Evolutionary conservation across 129 eudicot species (phyloP).

Genomic region (Pseudognaphalium luteoalbum): DNA sequence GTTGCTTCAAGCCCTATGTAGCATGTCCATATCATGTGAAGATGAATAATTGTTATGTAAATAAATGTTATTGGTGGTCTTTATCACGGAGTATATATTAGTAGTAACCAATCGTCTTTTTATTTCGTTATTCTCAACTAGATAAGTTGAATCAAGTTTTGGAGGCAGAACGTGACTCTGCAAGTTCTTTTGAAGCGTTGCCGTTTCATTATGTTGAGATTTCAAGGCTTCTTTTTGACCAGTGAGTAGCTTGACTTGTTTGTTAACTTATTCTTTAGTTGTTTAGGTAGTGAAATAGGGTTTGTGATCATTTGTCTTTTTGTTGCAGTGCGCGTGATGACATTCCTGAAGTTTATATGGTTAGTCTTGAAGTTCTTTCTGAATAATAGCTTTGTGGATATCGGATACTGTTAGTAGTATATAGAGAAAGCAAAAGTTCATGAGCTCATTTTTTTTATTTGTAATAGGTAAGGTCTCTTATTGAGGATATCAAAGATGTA

Average conservation of each 20-base stretch:
- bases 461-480: conserved; percentile 84
- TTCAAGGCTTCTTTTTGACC: conserved; percentile 94
- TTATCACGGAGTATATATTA: background rate
- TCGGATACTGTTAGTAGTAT: background rate
- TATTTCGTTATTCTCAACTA: conserved; percentile 32
- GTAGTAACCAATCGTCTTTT: conserved; percentile 4
- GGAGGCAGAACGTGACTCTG: conserved; percentile 90
- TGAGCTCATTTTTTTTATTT: background rate
- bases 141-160: conserved; percentile 79
- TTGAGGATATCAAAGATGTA: conserved; percentile 97
- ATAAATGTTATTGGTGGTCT: background rate
- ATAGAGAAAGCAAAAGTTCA: background rate
- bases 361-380: conserved; percentile 35
- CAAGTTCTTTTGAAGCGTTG: conserved; percentile 67
- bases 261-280: conserved; percentile 1
- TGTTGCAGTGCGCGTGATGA: conserved; percentile 79
- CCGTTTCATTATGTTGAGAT: conserved; percentile 96
- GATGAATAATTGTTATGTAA: background rate
- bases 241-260: conserved; percentile 53
- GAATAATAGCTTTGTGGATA: background rate
- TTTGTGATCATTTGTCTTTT: conserved; percentile 20
- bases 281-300: background rate
- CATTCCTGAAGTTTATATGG: conserved; percentile 88
- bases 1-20: background rate
- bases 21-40: background rate